phyloP scores from a whole-genome alignment of 1,284 basidiomycete genomes.

The Moesziomyces parantarcticus region DNA sequence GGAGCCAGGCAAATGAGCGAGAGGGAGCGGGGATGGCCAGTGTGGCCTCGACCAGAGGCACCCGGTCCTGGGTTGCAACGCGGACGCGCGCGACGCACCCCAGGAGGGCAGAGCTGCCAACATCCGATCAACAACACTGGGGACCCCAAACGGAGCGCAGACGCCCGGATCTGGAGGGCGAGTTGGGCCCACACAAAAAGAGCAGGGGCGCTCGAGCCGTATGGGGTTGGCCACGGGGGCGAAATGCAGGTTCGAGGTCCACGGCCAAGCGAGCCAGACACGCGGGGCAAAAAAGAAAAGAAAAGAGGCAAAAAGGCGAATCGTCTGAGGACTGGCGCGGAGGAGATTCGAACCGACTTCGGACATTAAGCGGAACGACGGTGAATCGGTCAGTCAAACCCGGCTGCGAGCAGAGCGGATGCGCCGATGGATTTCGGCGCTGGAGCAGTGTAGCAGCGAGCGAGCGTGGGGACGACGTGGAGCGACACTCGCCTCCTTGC shows the following conservation, averaged over 20 bases:
- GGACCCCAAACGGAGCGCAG: constrained; percentile 18
- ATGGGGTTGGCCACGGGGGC: background rate
- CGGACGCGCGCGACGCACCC: background rate
- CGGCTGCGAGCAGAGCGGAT: background rate
- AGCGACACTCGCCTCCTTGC: background rate
- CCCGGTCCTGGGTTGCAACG: background rate
- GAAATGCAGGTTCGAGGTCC: constrained; percentile 9
- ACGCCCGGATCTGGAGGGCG: constrained; percentile 24
- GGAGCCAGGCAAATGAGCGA: constrained; percentile 1
- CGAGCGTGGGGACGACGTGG: background rate
- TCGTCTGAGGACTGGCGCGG: constrained; percentile 3
- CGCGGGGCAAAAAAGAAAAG: constrained; percentile 4
- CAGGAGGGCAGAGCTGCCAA: background rate
- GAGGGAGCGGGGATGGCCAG: background rate
- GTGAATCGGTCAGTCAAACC: background rate
- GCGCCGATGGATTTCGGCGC: too few relatives aligned
- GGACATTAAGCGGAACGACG: background rate
- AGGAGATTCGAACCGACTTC: constrained; percentile 15
- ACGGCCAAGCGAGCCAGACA: constrained; percentile 4
- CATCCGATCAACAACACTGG: constrained; percentile 33
- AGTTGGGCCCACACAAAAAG: too few relatives aligned
- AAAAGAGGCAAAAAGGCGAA: background rate
- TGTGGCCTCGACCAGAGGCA: background rate
- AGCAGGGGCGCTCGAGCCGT: too few relatives aligned
- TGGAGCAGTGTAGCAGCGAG: background rate